Percentiles rank a stretch among this genome's conserved stretches.
Evolutionary conservation across 306 rosid genomes (phyloP).

Genomic region (Pterocarpus santalinus): DNA sequence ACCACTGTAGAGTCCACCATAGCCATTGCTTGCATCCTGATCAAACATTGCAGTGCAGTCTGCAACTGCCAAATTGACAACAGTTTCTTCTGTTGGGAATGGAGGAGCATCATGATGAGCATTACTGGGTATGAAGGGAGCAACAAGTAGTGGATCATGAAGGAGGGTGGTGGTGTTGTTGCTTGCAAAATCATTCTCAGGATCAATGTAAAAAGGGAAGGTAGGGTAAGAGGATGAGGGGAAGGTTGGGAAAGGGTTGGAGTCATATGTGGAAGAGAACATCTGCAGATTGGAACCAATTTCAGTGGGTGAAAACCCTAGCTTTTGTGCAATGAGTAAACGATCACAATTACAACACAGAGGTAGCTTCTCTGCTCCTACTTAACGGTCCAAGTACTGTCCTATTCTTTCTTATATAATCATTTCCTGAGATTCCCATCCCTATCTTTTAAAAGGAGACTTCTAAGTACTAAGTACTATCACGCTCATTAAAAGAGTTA

Average conservation of each 20-base stretch:
- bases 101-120: constrained; percentile 21
- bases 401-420: constrained; percentile 47
- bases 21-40: constrained; percentile 2
- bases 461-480: constrained; percentile 43
- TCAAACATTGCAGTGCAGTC: constrained; percentile 45
- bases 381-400: constrained; percentile 59
- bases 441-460: constrained; percentile 39
- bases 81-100: constrained; percentile 43
- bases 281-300: constrained; percentile 54
- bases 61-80: constrained; percentile 46
- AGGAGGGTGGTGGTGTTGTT: constrained; percentile 32
- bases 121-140: constrained; percentile 48
- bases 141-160: constrained; percentile 44
- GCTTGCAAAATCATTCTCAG: constrained; percentile 42
- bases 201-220: constrained; percentile 46
- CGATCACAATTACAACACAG: constrained; percentile 53
- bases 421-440: constrained; percentile 48
- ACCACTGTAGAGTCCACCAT: background rate
- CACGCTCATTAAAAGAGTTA: constrained; percentile 1
- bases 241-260: constrained; percentile 59
- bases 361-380: constrained; percentile 60
- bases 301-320: constrained; percentile 57
- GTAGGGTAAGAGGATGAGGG: constrained; percentile 51
- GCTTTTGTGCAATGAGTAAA: constrained; percentile 40
- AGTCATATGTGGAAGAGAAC: constrained; percentile 64